Evolutionary conservation across 1,139 yeast species (phyloP).

Genomic region (Magnusiomyces fungicola): DNA sequence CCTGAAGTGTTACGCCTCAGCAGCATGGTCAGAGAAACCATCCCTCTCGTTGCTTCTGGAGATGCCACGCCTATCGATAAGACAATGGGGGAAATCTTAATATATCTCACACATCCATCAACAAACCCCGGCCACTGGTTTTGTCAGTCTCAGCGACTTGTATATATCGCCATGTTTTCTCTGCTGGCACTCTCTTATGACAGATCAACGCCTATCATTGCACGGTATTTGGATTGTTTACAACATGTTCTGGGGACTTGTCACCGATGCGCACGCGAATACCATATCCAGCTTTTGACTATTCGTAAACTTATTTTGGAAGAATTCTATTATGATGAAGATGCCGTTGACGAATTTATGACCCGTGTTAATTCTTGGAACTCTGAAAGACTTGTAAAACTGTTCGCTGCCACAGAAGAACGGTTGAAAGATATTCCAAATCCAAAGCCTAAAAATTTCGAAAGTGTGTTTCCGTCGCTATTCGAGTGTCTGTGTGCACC

Average conservation of each 20-base stretch:
- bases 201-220: slow-evolving; percentile 1
- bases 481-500: slow-evolving; percentile 27
- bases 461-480: slow-evolving; percentile 18
- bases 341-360: slow-evolving; percentile 20
- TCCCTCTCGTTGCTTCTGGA: too few relatives aligned
- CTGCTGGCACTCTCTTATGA: slow-evolving; percentile 3
- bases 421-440: slow-evolving; percentile 11
- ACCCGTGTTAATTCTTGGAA: slow-evolving; percentile 20
- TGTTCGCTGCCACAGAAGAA: slow-evolving; percentile 16
- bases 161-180: background rate
- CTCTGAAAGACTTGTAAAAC: slow-evolving; percentile 16
- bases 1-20: too few relatives aligned
- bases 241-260: slow-evolving; percentile 25
- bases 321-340: slow-evolving; percentile 17
- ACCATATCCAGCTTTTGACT: slow-evolving; percentile 11
- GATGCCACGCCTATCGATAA: background rate
- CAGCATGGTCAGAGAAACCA: too few relatives aligned
- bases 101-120: background rate
- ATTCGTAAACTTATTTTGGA: slow-evolving; percentile 13
- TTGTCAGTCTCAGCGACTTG: background rate
- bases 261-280: slow-evolving; percentile 30
- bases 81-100: background rate
- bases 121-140: slow-evolving; percentile 3
- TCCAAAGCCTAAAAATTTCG: slow-evolving; percentile 17
- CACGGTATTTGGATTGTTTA: slow-evolving; percentile 18